phyloP scores from a whole-genome alignment of 192 early-diverging fungal genomes.

The Coemansia sp. region DNA sequence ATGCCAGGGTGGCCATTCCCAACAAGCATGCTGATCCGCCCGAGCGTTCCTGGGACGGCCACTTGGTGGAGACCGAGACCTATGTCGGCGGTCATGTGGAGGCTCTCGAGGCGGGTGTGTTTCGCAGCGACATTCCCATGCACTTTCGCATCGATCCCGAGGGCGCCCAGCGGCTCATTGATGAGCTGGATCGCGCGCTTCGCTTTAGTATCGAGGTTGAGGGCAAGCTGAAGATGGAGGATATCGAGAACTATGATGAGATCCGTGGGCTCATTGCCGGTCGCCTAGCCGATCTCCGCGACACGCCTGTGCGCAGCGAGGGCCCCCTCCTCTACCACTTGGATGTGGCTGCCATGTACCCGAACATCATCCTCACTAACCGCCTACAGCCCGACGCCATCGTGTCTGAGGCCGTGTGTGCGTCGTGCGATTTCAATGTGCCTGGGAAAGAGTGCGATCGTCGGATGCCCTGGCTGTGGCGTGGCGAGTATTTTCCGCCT shows the following conservation, averaged over 20 bases:
- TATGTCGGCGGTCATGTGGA: slow-evolving; percentile 99
- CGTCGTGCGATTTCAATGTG: slow-evolving; percentile 89
- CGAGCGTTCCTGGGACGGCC: slow-evolving; percentile 82
- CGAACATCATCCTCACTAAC: slow-evolving; percentile 98
- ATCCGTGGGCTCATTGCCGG: slow-evolving; percentile 66
- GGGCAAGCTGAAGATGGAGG: slow-evolving; percentile 68
- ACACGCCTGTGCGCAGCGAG: slow-evolving; percentile 73
- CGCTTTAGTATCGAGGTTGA: slow-evolving; percentile 87
- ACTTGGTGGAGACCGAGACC: slow-evolving; percentile 89
- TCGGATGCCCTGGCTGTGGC: slow-evolving; percentile 95
- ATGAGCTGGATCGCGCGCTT: slow-evolving; percentile 87
- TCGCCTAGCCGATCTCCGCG: slow-evolving; percentile 71
- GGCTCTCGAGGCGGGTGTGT: slow-evolving; percentile 98
- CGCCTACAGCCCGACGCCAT: slow-evolving; percentile 97
- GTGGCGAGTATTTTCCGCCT: slow-evolving; percentile 93
- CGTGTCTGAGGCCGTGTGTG: slow-evolving; percentile 82
- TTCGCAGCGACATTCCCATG: slow-evolving; percentile 86
- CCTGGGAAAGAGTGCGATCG: slow-evolving; percentile 87
- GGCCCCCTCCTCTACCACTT: slow-evolving; percentile 93
- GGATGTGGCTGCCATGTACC: slow-evolving; percentile 99
- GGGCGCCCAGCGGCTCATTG: slow-evolving; percentile 81
- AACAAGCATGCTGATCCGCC: slow-evolving; percentile 89
- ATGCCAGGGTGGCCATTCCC: slow-evolving; percentile 89
- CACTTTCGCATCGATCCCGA: slow-evolving; percentile 77
- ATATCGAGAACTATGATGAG: slow-evolving; percentile 89